Evolutionary conservation across 1,284 basidiomycete species (phyloP).

Genomic region (Athelia sp.): DNA sequence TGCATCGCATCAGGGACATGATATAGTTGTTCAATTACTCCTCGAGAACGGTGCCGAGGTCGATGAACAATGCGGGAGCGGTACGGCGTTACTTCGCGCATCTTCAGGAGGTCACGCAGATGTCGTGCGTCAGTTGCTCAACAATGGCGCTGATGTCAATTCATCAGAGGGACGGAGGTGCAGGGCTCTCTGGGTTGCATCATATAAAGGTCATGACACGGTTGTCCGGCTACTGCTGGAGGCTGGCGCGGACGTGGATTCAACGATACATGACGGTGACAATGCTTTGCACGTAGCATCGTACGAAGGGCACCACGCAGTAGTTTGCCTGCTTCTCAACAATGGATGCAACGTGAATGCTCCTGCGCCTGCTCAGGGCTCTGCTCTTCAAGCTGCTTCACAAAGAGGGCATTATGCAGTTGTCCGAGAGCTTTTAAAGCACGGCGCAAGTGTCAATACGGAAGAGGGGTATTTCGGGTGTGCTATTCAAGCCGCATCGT

Average conservation of each 20-base stretch:
- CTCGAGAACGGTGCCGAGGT: neutral
- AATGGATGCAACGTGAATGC: too few species aligned
- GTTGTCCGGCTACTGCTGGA: conserved; percentile 4
- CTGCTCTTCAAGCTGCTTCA: too few species aligned
- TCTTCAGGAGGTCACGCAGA: neutral
- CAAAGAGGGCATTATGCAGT: too few species aligned
- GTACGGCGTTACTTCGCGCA: conserved; percentile 1
- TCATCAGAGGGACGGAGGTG: neutral
- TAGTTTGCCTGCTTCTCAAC: too few species aligned
- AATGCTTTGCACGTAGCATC: conserved; percentile 10
- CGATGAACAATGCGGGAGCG: neutral
- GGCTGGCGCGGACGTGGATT: conserved; percentile 7
- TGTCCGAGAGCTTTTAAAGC: too few species aligned
- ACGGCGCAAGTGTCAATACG: too few species aligned
- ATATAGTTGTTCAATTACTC: neutral
- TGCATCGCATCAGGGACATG: neutral
- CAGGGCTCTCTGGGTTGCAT: conserved; percentile 7
- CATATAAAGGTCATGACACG: conserved; percentile 3
- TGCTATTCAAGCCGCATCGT: conserved; percentile 8
- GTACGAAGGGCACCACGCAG: conserved; percentile 1
- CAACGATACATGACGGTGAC: conserved; percentile 4
- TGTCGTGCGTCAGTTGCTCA: conserved; percentile 5
- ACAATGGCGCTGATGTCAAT: conserved; percentile 7
- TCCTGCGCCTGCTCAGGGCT: too few species aligned
- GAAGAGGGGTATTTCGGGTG: too few species aligned